These are phyloP conservation scores for Tuber aestivum DNA, from an alignment of 495 filamentous ascomycete genomes.

Conservation along the genomic window DNA sequence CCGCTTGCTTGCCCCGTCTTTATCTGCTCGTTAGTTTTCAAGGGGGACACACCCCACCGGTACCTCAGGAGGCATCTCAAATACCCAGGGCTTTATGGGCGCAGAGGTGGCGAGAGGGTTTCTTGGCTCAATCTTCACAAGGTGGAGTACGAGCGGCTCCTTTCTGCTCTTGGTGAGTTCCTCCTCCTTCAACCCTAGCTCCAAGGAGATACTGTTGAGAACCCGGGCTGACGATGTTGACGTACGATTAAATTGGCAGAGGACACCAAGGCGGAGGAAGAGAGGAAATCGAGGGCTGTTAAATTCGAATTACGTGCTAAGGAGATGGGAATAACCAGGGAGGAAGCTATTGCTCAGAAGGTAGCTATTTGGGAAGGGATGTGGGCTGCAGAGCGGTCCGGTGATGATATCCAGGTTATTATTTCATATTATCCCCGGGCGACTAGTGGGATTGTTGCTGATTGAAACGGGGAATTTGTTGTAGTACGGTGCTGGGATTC, in stretches of 20 bases:
- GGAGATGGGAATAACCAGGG: neutral
- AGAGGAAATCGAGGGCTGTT: neutral
- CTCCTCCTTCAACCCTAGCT: neutral
- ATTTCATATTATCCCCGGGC: no score
- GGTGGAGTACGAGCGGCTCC: neutral
- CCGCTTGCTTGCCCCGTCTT: neutral
- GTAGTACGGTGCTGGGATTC: no score
- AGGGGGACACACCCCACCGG: neutral
- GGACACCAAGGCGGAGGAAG: neutral
- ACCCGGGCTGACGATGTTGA: neutral
- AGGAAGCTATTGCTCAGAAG: neutral
- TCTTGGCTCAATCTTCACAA: neutral
- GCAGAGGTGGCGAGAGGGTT: neutral
- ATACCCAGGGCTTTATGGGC: neutral
- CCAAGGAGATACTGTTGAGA: neutral
- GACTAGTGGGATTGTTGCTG: no score
- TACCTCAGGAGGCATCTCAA: neutral
- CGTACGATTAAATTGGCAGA: neutral
- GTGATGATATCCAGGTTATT: neutral
- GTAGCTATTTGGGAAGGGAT: neutral
- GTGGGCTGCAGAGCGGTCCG: neutral
- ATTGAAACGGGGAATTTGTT: no score
- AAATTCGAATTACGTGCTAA: neutral
- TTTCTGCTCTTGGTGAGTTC: neutral
- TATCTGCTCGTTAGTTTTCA: neutral